These are phyloP conservation scores for Termitomyces sp. DNA, from an alignment of 768 basidiomycete species.

Conservation along the genomic window DNA sequence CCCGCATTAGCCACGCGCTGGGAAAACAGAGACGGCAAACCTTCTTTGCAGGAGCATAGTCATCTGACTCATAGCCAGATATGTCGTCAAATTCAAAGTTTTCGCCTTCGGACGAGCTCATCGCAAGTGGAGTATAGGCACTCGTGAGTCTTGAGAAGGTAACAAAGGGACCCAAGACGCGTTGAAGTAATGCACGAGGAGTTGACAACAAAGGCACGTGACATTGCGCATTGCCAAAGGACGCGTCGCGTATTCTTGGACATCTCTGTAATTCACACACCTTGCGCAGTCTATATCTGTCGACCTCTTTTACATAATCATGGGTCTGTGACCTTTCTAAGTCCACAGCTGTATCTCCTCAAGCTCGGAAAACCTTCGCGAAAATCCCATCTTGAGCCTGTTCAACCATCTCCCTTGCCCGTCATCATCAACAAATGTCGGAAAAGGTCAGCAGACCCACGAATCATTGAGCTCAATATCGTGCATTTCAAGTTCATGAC, in stretches of 20 bases:
- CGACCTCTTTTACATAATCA: conserved; percentile 9
- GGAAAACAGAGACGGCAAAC: conserved; percentile 6
- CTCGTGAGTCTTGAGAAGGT: not conserved
- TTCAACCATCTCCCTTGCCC: not conserved
- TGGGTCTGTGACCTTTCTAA: not conserved
- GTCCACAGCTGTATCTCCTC: not conserved
- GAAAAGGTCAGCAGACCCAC: conserved; percentile 1
- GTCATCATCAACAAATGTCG: not conserved
- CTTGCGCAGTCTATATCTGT: too few relatives aligned
- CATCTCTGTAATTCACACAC: not conserved
- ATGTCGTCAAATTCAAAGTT: conserved; percentile 55
- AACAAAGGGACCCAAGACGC: conserved; percentile 4
- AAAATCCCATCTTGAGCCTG: not conserved
- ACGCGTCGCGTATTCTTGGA: conserved; percentile 1
- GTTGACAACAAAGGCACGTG: conserved; percentile 12
- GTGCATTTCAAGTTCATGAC: not conserved
- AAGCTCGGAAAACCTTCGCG: not conserved
- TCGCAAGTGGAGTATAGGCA: conserved; percentile 18
- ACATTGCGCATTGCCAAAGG: not conserved
- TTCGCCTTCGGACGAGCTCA: conserved; percentile 76
- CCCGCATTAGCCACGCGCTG: conserved; percentile 3
- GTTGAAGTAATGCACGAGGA: not conserved
- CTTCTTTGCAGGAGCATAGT: conserved; percentile 61
- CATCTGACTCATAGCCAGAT: conserved; percentile 64
- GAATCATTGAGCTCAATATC: not conserved